phyloP scores from a whole-genome alignment of 1,284 basidiomycete genomes.

The Nidula niveotomentosa region DNA sequence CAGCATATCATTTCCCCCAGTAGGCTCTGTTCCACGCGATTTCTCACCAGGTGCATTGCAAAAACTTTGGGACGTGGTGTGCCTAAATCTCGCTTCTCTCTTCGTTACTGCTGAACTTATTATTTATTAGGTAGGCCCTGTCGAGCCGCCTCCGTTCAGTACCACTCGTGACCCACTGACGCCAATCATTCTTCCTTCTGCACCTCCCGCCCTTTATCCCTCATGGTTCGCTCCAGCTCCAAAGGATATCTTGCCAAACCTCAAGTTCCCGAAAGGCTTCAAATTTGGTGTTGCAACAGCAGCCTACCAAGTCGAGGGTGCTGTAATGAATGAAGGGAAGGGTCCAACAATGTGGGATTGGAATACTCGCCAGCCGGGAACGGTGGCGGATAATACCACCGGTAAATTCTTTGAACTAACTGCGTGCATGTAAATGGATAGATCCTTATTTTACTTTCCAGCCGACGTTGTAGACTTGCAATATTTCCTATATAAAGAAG shows the following conservation, averaged over 20 bases:
- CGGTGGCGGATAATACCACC: constrained; percentile 38
- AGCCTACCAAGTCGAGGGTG: constrained; percentile 50
- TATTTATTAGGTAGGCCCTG: constrained; percentile 36
- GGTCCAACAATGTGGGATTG: constrained; percentile 50
- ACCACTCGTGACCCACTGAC: constrained; percentile 37
- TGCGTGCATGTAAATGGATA: neutral
- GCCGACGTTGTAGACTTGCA: constrained; percentile 46
- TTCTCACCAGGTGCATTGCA: constrained; percentile 37
- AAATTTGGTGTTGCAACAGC: constrained; percentile 48
- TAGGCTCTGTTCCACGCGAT: constrained; percentile 36
- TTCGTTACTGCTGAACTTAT: neutral
- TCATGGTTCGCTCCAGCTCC: constrained; percentile 42
- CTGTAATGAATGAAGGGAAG: constrained; percentile 45
- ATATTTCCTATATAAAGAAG: constrained; percentile 48
- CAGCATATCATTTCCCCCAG: constrained; percentile 25
- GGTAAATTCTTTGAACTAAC: constrained; percentile 19
- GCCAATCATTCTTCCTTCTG: constrained; percentile 36
- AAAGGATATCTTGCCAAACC: constrained; percentile 34
- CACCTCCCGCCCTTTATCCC: constrained; percentile 44
- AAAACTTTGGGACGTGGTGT: constrained; percentile 40
- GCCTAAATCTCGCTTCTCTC: constrained; percentile 4
- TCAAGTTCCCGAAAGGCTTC: constrained; percentile 41
- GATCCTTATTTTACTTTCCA: constrained; percentile 11
- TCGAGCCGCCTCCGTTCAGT: constrained; percentile 42
- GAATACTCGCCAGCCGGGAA: constrained; percentile 40